These are phyloP conservation scores for Termitomyces sp. DNA, from an alignment of 768 basidiomycete genomes.

Conservation along the genomic window DNA sequence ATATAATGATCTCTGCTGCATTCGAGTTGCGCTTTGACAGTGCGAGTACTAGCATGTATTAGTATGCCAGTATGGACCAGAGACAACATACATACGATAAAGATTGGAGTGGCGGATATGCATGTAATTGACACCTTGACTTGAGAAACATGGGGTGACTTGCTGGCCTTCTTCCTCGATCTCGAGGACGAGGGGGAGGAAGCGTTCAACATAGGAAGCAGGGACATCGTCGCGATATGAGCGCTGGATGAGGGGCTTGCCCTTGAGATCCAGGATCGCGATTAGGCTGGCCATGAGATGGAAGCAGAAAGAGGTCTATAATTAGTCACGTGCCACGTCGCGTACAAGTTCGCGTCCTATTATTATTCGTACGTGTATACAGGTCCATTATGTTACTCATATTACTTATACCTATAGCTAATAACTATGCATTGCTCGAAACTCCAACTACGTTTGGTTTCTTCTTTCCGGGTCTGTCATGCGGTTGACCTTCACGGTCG, in stretches of 20 bases:
- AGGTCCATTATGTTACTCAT: neutral
- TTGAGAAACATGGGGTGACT: slow-evolving; percentile 94
- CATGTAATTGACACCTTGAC: slow-evolving; percentile 96
- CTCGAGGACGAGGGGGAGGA: slow-evolving; percentile 89
- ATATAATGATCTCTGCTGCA: slow-evolving; percentile 93
- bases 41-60: slow-evolving; percentile 69
- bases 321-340: neutral
- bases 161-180: slow-evolving; percentile 97
- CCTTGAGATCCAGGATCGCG: slow-evolving; percentile 97
- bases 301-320: neutral
- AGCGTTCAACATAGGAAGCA: slow-evolving; percentile 85
- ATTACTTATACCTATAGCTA: neutral
- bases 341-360: neutral
- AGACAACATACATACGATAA: slow-evolving; percentile 63
- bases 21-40: slow-evolving; percentile 95
- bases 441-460: slow-evolving; percentile 2
- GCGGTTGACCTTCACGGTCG: slow-evolving; percentile 68
- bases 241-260: slow-evolving; percentile 95
- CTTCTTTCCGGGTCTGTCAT: slow-evolving; percentile 78
- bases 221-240: slow-evolving; percentile 97
- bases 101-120: slow-evolving; percentile 98
- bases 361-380: neutral
- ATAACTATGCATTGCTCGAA: neutral
- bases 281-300: slow-evolving; percentile 58
- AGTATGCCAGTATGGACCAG: neutral